Evolutionary conservation across 352 stramenopile species (phyloP), one percentile per base, ranked within the genome.

Genomic region (Ochromonadaceae sp.): DNA sequence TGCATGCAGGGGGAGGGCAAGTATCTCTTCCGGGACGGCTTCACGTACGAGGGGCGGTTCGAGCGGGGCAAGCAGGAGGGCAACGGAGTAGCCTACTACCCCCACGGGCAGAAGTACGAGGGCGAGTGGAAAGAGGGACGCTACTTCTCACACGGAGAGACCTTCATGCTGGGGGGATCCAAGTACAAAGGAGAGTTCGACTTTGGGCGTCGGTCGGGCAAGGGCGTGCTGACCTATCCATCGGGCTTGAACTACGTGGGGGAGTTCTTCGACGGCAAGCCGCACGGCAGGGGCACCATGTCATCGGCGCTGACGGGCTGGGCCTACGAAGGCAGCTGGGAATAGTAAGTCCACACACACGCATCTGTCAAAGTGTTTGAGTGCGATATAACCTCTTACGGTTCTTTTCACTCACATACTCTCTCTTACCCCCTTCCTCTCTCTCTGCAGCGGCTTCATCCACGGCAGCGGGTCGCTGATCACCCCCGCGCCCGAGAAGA

Each of bases 41-140:
- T 15, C 4, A 49, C 35, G 2, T 89, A 86, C 59, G 79, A 85
- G 58, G 81, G 82, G 12, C 72, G 79, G 10, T 81, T 88, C 55
- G 63, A 75, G 0, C 72, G 81, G 58, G 87, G 84, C 40, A 72
- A 81, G 48, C 78, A 84, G 49, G 67, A 74, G 15, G 82, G 82
- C 32, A 31, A 62, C 32, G 81, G 82, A 0, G 67, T 49, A 43
- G 84, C 81, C 46, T 65, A 40, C 42, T 90, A 81, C 80, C 74
- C 76, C 0, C 82, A 87, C 48, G 81, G 81, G 0, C 83, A 72
- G 38, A 76, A 67, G 30, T 90, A 90, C 62, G 69, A 77, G 0
- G 82, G 82, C 5, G 72, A 84, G 15, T 74, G 86, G 0, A 67
- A 75, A 30, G 52, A 69, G 17, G 82, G 81, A 5, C 78, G 76